Percentiles rank a stretch among this genome's conserved stretches.
phyloP scores from a whole-genome alignment of 2,329 filamentous ascomycete species.

The Sporothrix sp. region DNA sequence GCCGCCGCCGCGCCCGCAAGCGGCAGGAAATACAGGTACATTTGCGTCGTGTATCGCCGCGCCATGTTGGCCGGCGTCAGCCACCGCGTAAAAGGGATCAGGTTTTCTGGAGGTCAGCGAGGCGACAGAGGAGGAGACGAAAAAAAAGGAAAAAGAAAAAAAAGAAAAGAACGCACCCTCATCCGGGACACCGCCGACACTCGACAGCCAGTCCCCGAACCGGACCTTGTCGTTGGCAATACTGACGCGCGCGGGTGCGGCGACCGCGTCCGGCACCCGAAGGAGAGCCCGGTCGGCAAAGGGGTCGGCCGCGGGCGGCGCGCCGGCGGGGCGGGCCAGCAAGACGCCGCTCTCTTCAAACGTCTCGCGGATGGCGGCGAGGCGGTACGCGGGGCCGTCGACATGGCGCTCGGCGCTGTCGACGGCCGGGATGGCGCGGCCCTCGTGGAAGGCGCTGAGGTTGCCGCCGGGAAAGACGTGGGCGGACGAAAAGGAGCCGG shows the following conservation, averaged over 20 bases:
- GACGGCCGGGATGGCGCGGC: slow-evolving; percentile 33
- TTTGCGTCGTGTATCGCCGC: slow-evolving; percentile 84
- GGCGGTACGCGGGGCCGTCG: slow-evolving; percentile 65
- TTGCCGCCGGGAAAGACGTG: slow-evolving; percentile 95
- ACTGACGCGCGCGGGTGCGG: slow-evolving; percentile 54
- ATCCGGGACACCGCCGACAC: slow-evolving; percentile 53
- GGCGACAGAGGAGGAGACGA: background rate
- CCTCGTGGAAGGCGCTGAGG: slow-evolving; percentile 69
- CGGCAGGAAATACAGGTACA: slow-evolving; percentile 90
- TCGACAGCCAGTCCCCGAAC: slow-evolving; percentile 56
- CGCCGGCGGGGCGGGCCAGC: slow-evolving; percentile 42
- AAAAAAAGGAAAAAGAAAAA: background rate
- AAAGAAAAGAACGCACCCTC: slow-evolving; percentile 38
- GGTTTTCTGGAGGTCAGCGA: slow-evolving; percentile 32
- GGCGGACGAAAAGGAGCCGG: slow-evolving; percentile 76
- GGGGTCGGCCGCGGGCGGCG: slow-evolving; percentile 30
- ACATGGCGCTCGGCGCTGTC: slow-evolving; percentile 50
- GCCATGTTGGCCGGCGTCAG: slow-evolving; percentile 65
- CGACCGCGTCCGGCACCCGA: slow-evolving; percentile 47
- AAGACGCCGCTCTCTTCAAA: slow-evolving; percentile 94
- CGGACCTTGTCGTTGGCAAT: slow-evolving; percentile 57
- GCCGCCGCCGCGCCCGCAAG: slow-evolving; percentile 28
- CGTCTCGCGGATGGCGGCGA: slow-evolving; percentile 78
- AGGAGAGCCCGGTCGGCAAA: slow-evolving; percentile 36
- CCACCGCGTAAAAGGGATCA: slow-evolving; percentile 86